Percentiles rank a stretch among this genome's conserved stretches.
Evolutionary conservation across 2,329 filamentous ascomycete genomes (phyloP).

Genomic region (Pezicula neosporulosa): DNA sequence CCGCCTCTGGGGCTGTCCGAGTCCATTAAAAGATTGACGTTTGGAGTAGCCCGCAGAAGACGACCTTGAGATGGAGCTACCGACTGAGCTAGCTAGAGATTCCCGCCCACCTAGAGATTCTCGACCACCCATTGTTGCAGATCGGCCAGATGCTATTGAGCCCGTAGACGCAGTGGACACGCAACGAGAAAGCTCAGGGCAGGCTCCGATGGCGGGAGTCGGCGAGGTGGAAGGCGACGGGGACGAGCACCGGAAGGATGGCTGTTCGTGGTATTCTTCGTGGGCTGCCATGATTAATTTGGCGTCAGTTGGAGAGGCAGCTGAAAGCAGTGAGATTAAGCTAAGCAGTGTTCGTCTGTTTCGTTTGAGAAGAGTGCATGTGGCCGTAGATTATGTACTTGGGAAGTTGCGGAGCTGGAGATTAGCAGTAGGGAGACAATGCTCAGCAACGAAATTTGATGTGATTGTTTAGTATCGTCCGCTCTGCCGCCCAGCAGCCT

Average conservation of each 20-base stretch:
- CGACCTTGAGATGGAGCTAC: constrained; percentile 53
- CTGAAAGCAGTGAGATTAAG: constrained; percentile 3
- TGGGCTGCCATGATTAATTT: constrained; percentile 36
- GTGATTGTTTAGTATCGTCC: too few species aligned
- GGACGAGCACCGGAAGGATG: constrained; percentile 37
- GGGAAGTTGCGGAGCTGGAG: too few species aligned
- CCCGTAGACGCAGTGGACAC: constrained; percentile 51
- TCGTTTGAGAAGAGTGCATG: not conserved
- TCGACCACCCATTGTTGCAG: constrained; percentile 38
- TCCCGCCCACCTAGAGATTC: constrained; percentile 51
- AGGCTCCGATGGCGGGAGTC: constrained; percentile 57
- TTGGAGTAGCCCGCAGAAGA: constrained; percentile 55
- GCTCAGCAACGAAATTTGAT: too few species aligned
- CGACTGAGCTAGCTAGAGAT: constrained; percentile 50
- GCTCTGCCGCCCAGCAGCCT: too few species aligned
- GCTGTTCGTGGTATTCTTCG: constrained; percentile 20
- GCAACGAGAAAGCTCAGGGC: constrained; percentile 57
- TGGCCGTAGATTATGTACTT: too few species aligned
- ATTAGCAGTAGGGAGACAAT: too few species aligned
- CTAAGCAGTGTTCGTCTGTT: constrained; percentile 1
- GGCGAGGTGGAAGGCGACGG: constrained; percentile 64
- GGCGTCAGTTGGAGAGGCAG: constrained; percentile 7
- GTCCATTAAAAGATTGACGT: constrained; percentile 42
- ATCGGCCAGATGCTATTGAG: constrained; percentile 45
- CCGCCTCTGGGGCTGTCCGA: constrained; percentile 33